Percentiles rank a stretch among this genome's conserved stretches.
These are phyloP conservation scores for Boeremia lycopersici DNA, from an alignment of 2,329 filamentous ascomycete species.

Conservation along the genomic window DNA sequence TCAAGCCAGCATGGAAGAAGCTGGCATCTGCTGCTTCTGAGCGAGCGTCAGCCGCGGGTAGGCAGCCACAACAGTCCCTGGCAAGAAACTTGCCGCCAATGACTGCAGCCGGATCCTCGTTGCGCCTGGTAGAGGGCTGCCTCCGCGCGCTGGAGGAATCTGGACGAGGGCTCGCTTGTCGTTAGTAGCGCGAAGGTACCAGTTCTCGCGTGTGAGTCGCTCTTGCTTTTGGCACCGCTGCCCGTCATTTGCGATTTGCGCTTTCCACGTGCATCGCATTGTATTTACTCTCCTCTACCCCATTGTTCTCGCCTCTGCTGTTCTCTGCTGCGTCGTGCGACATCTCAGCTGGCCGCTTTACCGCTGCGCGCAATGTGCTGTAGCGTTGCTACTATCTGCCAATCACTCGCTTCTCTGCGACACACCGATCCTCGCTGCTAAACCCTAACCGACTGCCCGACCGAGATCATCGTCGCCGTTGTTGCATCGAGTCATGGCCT, in stretches of 20 bases:
- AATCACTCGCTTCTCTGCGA: slow-evolving; percentile 25
- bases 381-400: slow-evolving; percentile 20
- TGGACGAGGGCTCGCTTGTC: slow-evolving; percentile 2
- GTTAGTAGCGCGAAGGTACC: slow-evolving; percentile 13
- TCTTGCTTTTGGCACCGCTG: slow-evolving; percentile 11
- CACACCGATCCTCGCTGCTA: slow-evolving; percentile 23
- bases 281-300: slow-evolving; percentile 8
- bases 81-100: slow-evolving; percentile 1
- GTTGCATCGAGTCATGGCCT: slow-evolving; percentile 33
- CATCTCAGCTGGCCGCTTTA: slow-evolving; percentile 18
- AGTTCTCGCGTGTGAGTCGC: slow-evolving; percentile 11
- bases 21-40: background rate
- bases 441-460: slow-evolving; percentile 25
- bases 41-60: slow-evolving; percentile 4
- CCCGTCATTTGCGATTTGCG: slow-evolving; percentile 12
- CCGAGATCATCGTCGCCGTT: slow-evolving; percentile 37
- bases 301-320: slow-evolving; percentile 1
- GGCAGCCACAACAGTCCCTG: slow-evolving; percentile 11
- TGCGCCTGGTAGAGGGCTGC: slow-evolving; percentile 6
- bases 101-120: background rate
- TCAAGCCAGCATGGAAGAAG: slow-evolving; percentile 11
- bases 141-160: background rate
- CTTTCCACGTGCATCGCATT: slow-evolving; percentile 15
- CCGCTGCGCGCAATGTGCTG: slow-evolving; percentile 27
- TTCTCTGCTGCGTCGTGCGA: background rate